These are phyloP conservation scores for Boletus sp. DNA, from an alignment of 768 basidiomycete species.

Conservation along the genomic window DNA sequence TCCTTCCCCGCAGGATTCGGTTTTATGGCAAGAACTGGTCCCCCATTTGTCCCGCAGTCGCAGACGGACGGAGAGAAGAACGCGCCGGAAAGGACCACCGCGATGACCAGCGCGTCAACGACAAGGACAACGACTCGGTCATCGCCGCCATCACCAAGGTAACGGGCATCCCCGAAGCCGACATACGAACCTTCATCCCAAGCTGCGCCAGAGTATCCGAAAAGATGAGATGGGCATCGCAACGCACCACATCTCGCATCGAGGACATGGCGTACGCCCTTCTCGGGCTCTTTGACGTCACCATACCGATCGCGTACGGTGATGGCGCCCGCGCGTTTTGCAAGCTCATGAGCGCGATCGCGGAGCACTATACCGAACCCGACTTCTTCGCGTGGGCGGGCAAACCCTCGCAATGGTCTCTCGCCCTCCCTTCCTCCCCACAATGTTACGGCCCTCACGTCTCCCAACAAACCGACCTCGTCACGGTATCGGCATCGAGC, in stretches of 20 bases:
- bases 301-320: conserved; percentile 22
- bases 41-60: conserved; percentile 14
- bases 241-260: conserved; percentile 19
- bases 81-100: conserved; percentile 1
- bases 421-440: conserved; percentile 23
- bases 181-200: conserved; percentile 21
- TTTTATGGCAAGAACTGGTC: conserved; percentile 25
- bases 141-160: conserved; percentile 13
- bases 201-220: conserved; percentile 17
- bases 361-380: conserved; percentile 15
- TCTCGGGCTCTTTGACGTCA: conserved; percentile 22
- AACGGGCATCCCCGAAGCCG: conserved; percentile 20
- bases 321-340: conserved; percentile 22
- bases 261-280: conserved; percentile 27
- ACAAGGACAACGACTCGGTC: conserved; percentile 20
- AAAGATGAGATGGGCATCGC: conserved; percentile 26
- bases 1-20: conserved; percentile 21
- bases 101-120: conserved; percentile 20
- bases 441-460: conserved; percentile 14
- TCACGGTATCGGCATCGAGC: neutral
- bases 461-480: conserved; percentile 6
- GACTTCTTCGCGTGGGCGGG: conserved; percentile 24
- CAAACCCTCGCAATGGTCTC: conserved; percentile 23
- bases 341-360: conserved; percentile 19
- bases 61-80: conserved; percentile 19